Evolutionary conservation across 345 rosid species (phyloP), one percentile per base, ranked within the genome.

Genomic region (Cardamine chenopodiifolia): DNA sequence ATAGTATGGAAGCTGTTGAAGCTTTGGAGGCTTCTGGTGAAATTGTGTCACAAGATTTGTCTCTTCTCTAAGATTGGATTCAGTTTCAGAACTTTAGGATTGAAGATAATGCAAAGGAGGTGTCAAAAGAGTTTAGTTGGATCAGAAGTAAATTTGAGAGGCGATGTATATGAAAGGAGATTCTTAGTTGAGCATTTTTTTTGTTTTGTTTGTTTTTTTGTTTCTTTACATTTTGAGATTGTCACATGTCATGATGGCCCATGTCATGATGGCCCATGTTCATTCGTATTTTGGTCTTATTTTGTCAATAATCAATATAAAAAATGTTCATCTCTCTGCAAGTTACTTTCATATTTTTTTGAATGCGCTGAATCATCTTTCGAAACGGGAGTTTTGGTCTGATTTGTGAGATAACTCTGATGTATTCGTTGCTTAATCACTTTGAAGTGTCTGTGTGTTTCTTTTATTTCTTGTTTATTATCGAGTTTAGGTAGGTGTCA

Each of bases 1-100:
- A 63, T 56, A 77, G 67, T 77, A 70, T 70, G 76, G 80, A 70
- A 63, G 80, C 80, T 26, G 75, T 55, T 8, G 80, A 70, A 45
- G 80, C 80, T 34, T 70, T 70, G 29, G 80, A 76, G 28, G 80
- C 80, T 55, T 57, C 63, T 9, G 70, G 70, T n/a, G 70, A 72
- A 42, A n/a, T 52, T 0, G 47, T 72, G 18, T 19, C 63, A 11
- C 44, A 63, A 53, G 70, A 72, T 72, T 72, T 62, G 34, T 62
- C 75, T 23, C 37, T 71, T 25, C 59, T 71, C 6, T 71, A 25
- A 61, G 37, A 32, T 14, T 31, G 56, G 47, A 8, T 45, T 5
- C 59, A 10, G 14, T 42, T 31, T 32, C 29, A 62, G 18, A 52
- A 52, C 47, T 14, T 4, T n/a, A 66, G 23, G 25, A 66, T 35